phyloP scores from a whole-genome alignment of 2,329 filamentous ascomycete genomes.

The Aspergillus sp. region DNA sequence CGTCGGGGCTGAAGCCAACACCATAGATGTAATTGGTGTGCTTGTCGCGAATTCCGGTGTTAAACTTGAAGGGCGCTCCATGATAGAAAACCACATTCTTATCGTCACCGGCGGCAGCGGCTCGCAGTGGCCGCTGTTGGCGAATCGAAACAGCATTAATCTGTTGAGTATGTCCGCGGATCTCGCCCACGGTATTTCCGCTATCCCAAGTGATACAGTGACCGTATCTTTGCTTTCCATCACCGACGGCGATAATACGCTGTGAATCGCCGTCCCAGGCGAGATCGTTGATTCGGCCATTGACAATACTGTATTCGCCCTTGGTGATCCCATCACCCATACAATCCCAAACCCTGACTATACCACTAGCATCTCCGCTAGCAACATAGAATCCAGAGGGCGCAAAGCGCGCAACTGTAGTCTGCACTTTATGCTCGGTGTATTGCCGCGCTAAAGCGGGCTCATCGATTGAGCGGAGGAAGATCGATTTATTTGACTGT shows the following conservation, averaged over 20 bases:
- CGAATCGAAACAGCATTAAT: conserved; percentile 91
- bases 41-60: conserved; percentile 72
- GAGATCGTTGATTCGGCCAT: conserved; percentile 91
- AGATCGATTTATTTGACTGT: conserved; percentile 93
- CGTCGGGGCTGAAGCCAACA: conserved; percentile 86
- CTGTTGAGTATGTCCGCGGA: conserved; percentile 84
- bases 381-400: conserved; percentile 95
- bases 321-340: conserved; percentile 85
- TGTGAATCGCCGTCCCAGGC: conserved; percentile 98
- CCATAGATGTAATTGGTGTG: conserved; percentile 90
- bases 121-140: conserved; percentile 84
- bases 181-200: conserved; percentile 93
- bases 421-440: conserved; percentile 82
- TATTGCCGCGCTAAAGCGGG: conserved; percentile 85
- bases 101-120: conserved; percentile 89
- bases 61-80: conserved; percentile 94
- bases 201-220: conserved; percentile 94
- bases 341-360: conserved; percentile 87
- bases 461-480: conserved; percentile 90
- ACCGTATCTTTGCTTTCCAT: conserved; percentile 90
- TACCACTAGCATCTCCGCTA: conserved; percentile 81
- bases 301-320: conserved; percentile 92
- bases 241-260: conserved; percentile 91
- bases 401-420: conserved; percentile 89
- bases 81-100: conserved; percentile 88